Percentiles rank a stretch among this genome's conserved stretches.
Evolutionary conservation across 2,329 filamentous ascomycete species (phyloP).

Genomic region (Lachnellula hyalina): DNA sequence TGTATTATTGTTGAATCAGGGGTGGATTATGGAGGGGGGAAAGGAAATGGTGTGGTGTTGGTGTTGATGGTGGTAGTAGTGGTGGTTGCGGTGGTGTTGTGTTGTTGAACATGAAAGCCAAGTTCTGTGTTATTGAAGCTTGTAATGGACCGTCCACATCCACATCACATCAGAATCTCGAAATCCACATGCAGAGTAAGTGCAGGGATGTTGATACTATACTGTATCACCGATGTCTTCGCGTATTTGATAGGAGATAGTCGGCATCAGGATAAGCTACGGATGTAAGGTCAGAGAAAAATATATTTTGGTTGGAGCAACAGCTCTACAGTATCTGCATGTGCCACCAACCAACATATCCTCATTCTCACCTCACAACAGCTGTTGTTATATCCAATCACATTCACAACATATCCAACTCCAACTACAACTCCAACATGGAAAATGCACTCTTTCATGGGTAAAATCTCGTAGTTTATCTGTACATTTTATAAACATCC

Average conservation of each 20-base stretch:
- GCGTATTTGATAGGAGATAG: not conserved
- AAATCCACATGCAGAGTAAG: not conserved
- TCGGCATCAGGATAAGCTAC: too few species aligned
- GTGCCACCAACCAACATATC: not conserved
- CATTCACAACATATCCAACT: too few species aligned
- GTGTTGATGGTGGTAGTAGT: not conserved
- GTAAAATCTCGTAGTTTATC: not conserved
- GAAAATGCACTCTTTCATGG: not conserved
- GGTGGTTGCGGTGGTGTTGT: not conserved
- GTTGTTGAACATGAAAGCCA: not conserved
- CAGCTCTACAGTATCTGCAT: too few species aligned
- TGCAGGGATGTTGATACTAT: not conserved
- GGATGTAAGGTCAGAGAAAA: too few species aligned
- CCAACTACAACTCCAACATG: not conserved
- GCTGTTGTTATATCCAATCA: not conserved
- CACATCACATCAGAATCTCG: too few species aligned
- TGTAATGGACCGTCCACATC: not conserved
- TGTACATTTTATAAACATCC: not conserved
- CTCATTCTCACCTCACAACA: not conserved
- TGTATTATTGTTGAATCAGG: constrained; percentile 4
- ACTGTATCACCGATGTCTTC: not conserved
- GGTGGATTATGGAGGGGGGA: not conserved
- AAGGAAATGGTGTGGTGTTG: not conserved
- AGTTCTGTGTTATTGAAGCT: not conserved
- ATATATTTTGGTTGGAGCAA: not conserved